Evolutionary conservation across 371 early-diverging fungal genomes (phyloP), one percentile per base, ranked within the genome.

Genomic region (Actinomortierella wolfii): DNA sequence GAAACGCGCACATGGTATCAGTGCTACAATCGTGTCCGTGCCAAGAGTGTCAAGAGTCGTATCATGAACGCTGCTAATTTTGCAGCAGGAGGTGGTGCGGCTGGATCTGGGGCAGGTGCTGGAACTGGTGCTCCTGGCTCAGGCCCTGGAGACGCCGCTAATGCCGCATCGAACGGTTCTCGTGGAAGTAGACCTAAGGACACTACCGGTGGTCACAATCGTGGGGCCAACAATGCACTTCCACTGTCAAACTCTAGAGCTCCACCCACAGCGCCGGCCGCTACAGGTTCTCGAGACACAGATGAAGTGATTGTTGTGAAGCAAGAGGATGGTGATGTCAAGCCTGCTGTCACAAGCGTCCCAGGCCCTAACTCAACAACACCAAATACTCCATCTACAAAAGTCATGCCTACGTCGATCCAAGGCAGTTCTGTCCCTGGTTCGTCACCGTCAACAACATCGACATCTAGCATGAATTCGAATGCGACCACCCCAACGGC

Each of bases 1-100:
- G 74, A 73, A 29, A 63, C 74, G 3, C 58, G 74, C 0, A 73
- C 74, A 1, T 73, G 74, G 74, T 73, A 73, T 29, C 74, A 73
- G 45, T 73, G 74, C 23, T 73, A 73, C 23, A 73, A 73, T 56
- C 74, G 74, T 26, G 74, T 73, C 9, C 45, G 74, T 15, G 74
- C 74, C 34, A 73, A 73, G 74, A 73, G 74, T 28, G 74, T 73
- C 43, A 73, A 73, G 60, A 73, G 59, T 41, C 66, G 56, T 47
- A 73, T 73, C 23, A 48, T 67, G 57, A 43, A 56, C 57, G 55
- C 74, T 14, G 59, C 59, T 2, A 56, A 57, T 1, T 49, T 54
- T 14, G 63, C 66, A 39, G 63, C 74, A 13, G 67, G 61, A n/a
- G 57, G 67, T n/a, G 23, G 54, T 34, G 59, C 64, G 34, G 57